Evolutionary conservation across 192 early-diverging fungal genomes (phyloP), one percentile per base, ranked within the genome.

Genomic region (Podila verticillata): DNA sequence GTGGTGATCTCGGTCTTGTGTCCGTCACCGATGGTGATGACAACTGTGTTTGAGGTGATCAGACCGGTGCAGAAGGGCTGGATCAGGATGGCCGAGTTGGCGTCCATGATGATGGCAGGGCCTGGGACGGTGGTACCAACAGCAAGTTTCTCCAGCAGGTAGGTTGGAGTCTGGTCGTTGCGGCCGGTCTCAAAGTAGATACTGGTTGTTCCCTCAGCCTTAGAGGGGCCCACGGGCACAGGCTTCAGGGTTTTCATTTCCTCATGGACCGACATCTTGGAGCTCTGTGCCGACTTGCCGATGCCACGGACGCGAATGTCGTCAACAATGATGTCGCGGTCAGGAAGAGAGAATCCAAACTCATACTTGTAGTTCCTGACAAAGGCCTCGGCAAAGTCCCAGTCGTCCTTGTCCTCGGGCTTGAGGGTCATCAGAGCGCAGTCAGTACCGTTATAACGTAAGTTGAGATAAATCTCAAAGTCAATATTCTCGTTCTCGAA

Each of bases 391-490:
- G 73, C 81, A 66, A 95, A 95, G 74, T 93, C 88, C 92, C 91
- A 94, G 29, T 63, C 63, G 19, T 74, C 75, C 4, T 65, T 65
- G 24, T 64, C 74, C 5, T 62, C 28, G 0, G 94, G 89, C 81
- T 96, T 87, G 13, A 91, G 83, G 0, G 94, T 96, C 96, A 98
- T 98, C 48, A 99, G 81, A 4, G 93, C 90, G 13, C 93, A 94
- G 74, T 98, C 96, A 1, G 97, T 97, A 17, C 97, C 97, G 36
- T 96, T 87, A 77, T 96, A 99, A 49, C 96, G 93, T 62, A 99
- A 81, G 77, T 97, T 97, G 29, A 96, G 77, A 71, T 92, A 98
- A 12, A 91, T 82, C 72, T 95, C 89, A 17, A 82, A 72, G 5
- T 80, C 64, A 51, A 95, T 93, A 10, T 83, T 62, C 7, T 68